Percentiles rank a stretch among this genome's conserved stretches.
Conservation (phyloP, 2,329 filamentous ascomycete species). For the Fusarium sp. region DNA sequence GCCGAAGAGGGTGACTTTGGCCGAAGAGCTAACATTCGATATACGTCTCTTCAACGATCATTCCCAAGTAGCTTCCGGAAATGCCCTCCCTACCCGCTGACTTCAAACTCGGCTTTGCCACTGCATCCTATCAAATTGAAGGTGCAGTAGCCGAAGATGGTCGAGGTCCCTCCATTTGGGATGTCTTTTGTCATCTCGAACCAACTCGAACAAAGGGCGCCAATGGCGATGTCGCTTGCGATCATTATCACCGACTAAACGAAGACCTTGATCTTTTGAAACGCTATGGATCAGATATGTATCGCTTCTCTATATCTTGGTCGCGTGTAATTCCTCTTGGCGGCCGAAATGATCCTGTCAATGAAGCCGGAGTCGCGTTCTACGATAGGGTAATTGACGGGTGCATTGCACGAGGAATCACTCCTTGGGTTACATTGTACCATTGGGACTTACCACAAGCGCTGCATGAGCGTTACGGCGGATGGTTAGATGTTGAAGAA, state of each 20-base stretch:
- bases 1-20: neutral
- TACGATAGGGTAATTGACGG: conserved; percentile 74
- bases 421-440: conserved; percentile 74
- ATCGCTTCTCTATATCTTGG: conserved; percentile 78
- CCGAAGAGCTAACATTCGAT: too few relatives aligned
- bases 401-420: conserved; percentile 69
- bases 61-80: neutral
- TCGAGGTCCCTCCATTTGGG: conserved; percentile 62
- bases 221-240: conserved; percentile 64
- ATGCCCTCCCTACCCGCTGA: conserved; percentile 41
- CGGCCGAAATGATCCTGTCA: conserved; percentile 73
- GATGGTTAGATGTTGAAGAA: conserved; percentile 53
- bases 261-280: conserved; percentile 74
- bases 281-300: conserved; percentile 70
- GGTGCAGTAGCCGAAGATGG: conserved; percentile 60
- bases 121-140: conserved; percentile 63
- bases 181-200: conserved; percentile 59
- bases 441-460: conserved; percentile 71
- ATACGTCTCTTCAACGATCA: neutral
- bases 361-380: conserved; percentile 72
- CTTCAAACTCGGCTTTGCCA: conserved; percentile 61
- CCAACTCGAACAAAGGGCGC: conserved; percentile 58
- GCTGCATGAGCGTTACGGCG: conserved; percentile 57
- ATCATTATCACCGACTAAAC: conserved; percentile 59
- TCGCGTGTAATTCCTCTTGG: conserved; percentile 76